phyloP scores from a whole-genome alignment of 306 rosid species.

The Hippophae gyantsensis region DNA sequence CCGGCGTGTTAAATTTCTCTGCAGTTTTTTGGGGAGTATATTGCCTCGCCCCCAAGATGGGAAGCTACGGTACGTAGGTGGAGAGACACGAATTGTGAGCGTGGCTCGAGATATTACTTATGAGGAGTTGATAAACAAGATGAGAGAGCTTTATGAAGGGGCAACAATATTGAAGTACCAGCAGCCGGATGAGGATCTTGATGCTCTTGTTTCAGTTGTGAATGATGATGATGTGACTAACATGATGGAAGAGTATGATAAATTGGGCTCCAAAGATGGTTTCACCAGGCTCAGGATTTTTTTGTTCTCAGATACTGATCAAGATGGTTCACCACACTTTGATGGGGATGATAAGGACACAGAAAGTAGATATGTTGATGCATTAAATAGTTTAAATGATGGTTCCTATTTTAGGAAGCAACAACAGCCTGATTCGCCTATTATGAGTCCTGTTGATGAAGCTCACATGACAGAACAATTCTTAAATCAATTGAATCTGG shows the following conservation, averaged over 20 bases:
- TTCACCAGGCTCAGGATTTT: constrained; percentile 92
- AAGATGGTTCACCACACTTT: constrained; percentile 59
- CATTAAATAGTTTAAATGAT: constrained; percentile 81
- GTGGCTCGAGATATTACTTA: constrained; percentile 50
- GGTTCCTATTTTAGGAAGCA: constrained; percentile 56
- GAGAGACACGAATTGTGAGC: constrained; percentile 93
- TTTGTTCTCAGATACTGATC: constrained; percentile 65
- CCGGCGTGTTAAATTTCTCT: constrained; percentile 78
- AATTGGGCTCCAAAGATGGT: constrained; percentile 80
- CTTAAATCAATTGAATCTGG: constrained; percentile 44
- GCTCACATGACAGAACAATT: constrained; percentile 47
- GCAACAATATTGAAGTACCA: constrained; percentile 84
- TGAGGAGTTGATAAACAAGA: constrained; percentile 82
- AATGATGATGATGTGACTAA: constrained; percentile 89
- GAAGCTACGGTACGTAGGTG: constrained; percentile 88
- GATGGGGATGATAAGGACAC: constrained; percentile 76
- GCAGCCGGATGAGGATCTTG: constrained; percentile 97
- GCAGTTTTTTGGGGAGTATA: constrained; percentile 82
- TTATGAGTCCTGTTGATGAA: constrained; percentile 50
- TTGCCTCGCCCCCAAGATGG: constrained; percentile 99
- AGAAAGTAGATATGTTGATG: constrained; percentile 93
- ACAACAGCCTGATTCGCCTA: constrained; percentile 41
- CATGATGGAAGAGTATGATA: constrained; percentile 99
- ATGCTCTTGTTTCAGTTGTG: constrained; percentile 93
- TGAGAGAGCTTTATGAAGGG: constrained; percentile 85